Evolutionary conservation across 108 stramenopile genomes (phyloP).

Genomic region (Pelagomonas calceolata): DNA sequence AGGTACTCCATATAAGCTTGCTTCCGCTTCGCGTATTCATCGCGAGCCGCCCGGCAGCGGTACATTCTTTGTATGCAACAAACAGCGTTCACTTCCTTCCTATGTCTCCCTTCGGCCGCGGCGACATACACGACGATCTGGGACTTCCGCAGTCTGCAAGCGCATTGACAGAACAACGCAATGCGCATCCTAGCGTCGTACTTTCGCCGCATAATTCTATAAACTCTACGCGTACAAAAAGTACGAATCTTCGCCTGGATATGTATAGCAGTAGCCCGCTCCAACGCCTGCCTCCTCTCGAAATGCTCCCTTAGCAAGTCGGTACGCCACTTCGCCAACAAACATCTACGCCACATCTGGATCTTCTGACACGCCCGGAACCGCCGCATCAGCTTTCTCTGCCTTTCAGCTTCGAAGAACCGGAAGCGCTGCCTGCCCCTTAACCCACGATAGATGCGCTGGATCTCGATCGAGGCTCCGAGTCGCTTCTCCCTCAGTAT

Average conservation of each 20-base stretch:
- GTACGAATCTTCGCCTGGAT: background rate
- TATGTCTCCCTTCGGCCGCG: background rate
- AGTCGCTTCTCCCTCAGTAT: background rate
- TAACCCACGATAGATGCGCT: constrained; percentile 6
- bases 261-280: too few relatives aligned
- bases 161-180: constrained; percentile 4
- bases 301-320: too few relatives aligned
- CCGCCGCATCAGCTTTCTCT: too few relatives aligned
- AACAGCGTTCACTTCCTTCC: constrained; percentile 7
- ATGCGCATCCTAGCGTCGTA: background rate
- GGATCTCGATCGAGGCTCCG: constrained; percentile 1
- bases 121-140: background rate
- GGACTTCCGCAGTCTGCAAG: background rate
- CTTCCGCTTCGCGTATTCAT: background rate
- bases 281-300: too few relatives aligned
- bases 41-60: constrained; percentile 1
- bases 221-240: background rate
- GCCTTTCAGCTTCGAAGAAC: background rate
- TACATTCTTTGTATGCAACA: constrained; percentile 14
- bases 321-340: too few relatives aligned
- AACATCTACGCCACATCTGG: too few relatives aligned
- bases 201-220: background rate
- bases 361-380: too few relatives aligned
- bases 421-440: constrained; percentile 9
- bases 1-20: background rate